phyloP scores from a whole-genome alignment of 805 yeast species.

The Candida sakaeoensis region DNA sequence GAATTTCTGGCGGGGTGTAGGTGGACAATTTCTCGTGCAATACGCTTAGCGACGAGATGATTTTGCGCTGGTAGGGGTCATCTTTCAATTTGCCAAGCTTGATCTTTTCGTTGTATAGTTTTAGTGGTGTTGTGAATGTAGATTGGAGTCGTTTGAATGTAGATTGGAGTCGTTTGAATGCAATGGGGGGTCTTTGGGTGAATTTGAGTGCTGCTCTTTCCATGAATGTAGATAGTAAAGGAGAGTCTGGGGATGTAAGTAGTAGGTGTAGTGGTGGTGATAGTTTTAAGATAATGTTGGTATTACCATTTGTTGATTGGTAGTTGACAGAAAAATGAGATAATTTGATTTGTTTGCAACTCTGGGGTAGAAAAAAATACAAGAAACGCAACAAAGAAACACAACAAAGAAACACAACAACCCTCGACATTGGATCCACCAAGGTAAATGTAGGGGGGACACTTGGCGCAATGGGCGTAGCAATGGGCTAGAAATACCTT shows the following conservation, averaged over 20 bases:
- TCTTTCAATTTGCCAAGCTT: slow-evolving; percentile 52
- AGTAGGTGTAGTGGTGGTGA: too few species aligned
- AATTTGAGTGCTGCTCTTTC: too few species aligned
- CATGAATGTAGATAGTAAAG: too few species aligned
- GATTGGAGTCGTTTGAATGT: background rate
- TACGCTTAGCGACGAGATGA: slow-evolving; percentile 56
- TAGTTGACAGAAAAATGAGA: background rate
- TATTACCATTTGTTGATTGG: slow-evolving; percentile 3
- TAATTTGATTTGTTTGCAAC: background rate
- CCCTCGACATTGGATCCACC: too few species aligned
- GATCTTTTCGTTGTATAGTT: slow-evolving; percentile 49
- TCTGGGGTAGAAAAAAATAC: too few species aligned
- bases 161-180: background rate
- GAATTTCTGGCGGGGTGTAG: slow-evolving; percentile 63
- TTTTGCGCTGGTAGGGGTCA: slow-evolving; percentile 78
- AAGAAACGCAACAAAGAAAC: too few species aligned
- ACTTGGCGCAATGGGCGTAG: too few species aligned
- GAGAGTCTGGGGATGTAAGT: too few species aligned
- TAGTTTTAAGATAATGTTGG: background rate
- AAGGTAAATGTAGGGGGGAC: too few species aligned
- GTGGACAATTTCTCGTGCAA: slow-evolving; percentile 51
- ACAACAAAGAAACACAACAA: too few species aligned
- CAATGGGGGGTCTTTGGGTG: background rate
- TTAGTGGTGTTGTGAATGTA: slow-evolving; percentile 37
- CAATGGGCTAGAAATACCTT: too few species aligned